Evolutionary conservation across 768 basidiomycete species (phyloP), one percentile per base, ranked within the genome.

Genomic region (Cystobasidium tubakii): DNA sequence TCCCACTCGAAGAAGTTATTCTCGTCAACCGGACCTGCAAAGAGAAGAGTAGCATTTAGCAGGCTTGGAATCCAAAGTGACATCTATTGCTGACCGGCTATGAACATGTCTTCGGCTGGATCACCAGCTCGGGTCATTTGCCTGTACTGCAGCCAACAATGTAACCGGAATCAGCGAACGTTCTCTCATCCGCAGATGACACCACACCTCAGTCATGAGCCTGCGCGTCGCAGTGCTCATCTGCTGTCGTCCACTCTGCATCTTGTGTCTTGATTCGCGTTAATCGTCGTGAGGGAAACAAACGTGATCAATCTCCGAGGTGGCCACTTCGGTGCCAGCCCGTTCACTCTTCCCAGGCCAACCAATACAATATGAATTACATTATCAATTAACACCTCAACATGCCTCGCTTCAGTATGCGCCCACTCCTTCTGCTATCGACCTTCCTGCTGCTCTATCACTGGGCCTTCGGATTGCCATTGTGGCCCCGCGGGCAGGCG

Each of bases 1-100:
- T 97, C 97, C 96, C 96, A 99, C 17, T 95, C 86, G 93, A 98
- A 97, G 82, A 99, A 96, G 81, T 99, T 98, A 81, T 96, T 93
- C 6, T 80, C 79, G n/a, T 27, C 60, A 31, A 77, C 62, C 0
- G 78, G 79, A 0, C 78, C 79, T 78, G 64, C 6, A 1, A n/a
- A 29, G 4, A 25, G 6, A 19, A 34, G 0, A 39, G 34, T 10
- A 7, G 2, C 29, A 53, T 19, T 6, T 12, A 25, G 27, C 27
- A 19, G 23, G 33, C 19, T 27, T 29, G 27, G 46, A 55, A 36
- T 21, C 34, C n/a, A n/a, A n/a, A n/a, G n/a, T n/a, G n/a, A n/a
- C n/a, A n/a, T n/a, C n/a, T 44, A 67, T 81, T 76, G 86, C 89
- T 39, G 71, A 83, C 84, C 91, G 74, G 94, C 93, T 62, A 93